Evolutionary conservation across 345 rosid genomes (phyloP).

Genomic region (Gossypium herbaceum): DNA sequence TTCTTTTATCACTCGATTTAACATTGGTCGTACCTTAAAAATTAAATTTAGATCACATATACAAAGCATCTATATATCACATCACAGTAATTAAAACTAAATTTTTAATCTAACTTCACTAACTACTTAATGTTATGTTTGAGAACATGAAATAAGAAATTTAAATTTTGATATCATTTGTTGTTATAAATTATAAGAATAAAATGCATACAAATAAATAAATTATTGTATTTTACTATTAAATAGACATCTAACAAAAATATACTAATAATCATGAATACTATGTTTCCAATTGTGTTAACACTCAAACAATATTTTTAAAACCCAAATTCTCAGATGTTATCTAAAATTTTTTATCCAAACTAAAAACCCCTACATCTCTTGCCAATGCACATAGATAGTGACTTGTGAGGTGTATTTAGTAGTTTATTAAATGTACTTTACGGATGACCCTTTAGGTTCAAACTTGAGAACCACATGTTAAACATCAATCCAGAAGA

Average conservation of each 20-base stretch:
- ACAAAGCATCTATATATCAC: not conserved
- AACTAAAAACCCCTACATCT: not conserved
- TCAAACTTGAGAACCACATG: not conserved
- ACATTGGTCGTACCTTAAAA: not conserved
- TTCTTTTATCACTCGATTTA: too few relatives aligned
- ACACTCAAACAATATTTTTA: too few relatives aligned
- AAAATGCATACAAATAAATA: too few relatives aligned
- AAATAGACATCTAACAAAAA: too few relatives aligned
- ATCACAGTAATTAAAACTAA: not conserved
- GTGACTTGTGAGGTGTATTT: not conserved
- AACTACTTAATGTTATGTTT: not conserved
- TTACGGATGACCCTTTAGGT: not conserved
- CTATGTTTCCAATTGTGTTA: too few relatives aligned
- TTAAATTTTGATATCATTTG: too few relatives aligned
- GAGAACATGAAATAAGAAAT: too few relatives aligned
- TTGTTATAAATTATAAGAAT: too few relatives aligned
- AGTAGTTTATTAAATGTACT: not conserved
- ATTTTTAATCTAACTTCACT: not conserved
- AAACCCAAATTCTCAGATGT: too few relatives aligned
- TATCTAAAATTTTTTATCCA: too few relatives aligned
- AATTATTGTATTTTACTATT: too few relatives aligned
- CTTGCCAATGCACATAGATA: not conserved
- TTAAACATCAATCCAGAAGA: constrained; percentile 5
- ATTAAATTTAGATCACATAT: not conserved
- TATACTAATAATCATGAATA: too few relatives aligned